Evolutionary conservation across 2,329 filamentous ascomycete species (phyloP).

Genomic region (Colletotrichum sp.): DNA sequence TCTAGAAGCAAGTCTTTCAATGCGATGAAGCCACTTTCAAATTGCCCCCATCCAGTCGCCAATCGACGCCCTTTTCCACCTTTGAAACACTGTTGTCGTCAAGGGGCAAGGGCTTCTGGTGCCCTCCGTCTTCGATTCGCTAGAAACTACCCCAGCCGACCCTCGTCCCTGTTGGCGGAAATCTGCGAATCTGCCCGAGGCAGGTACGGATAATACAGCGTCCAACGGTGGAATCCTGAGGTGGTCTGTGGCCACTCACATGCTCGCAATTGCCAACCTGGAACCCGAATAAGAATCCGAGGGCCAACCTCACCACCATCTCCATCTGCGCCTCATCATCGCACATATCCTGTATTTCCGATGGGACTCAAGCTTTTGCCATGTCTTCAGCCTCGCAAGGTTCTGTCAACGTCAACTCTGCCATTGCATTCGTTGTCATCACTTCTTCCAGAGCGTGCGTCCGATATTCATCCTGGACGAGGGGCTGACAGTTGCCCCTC

Average conservation of each 20-base stretch:
- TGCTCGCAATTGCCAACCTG: slow-evolving; percentile 1
- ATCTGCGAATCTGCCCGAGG: background rate
- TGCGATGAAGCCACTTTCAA: slow-evolving; percentile 14
- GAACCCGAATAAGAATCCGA: slow-evolving; percentile 21
- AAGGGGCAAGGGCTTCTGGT: background rate
- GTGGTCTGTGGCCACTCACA: background rate
- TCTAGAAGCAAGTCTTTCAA: slow-evolving; percentile 8
- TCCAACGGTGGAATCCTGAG: background rate
- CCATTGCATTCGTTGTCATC: background rate
- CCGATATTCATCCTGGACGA: background rate
- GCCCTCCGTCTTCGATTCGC: background rate
- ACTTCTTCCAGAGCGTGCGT: background rate
- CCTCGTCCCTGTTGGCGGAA: background rate
- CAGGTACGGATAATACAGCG: background rate
- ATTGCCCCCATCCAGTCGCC: background rate
- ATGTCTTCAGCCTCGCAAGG: slow-evolving; percentile 1
- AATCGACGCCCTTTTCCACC: background rate
- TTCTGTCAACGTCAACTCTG: background rate
- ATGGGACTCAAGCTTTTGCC: background rate
- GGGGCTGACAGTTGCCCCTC: background rate
- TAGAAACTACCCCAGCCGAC: background rate
- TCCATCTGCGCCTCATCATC: background rate
- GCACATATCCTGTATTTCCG: background rate
- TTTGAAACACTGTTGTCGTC: background rate
- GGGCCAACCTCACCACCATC: background rate